Evolutionary conservation across 2,329 filamentous ascomycete species (phyloP), one percentile per base, ranked within the genome.

Genomic region (Alternaria brassicicola): DNA sequence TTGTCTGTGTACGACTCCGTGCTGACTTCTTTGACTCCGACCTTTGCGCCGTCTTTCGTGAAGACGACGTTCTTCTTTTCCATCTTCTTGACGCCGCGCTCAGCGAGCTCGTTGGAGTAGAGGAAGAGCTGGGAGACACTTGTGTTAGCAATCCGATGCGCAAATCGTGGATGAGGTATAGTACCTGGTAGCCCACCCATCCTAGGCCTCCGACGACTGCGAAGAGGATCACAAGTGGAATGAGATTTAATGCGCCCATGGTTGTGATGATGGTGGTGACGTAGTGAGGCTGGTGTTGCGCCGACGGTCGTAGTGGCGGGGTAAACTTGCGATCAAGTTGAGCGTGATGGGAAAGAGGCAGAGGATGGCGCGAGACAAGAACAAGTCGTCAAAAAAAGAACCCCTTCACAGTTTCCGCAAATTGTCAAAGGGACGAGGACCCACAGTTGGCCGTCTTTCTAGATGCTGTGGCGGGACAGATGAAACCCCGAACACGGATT

Each of bases 21-120:
- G 64, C 84, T 83, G 48, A 89, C 77, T 60, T 91, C 83, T 78
- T 88, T 89, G 61, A 93, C 84, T 47, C 88, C 88, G 42, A 93
- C 89, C 69, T 86, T 85, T 60, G 91, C 79, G 54, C 90, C 90
- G 55, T 92, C 90, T 74, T 90, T 91, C 36, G 88, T 89, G 77
- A 92, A 90, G 38, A 87, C 82, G 55, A 93, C 85, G 74, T 93
- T 89, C 80, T 89, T 90, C 79, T 86, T 86, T 75, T 88, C 87
- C 85, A 93, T 90, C 71, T 86, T 86, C 77, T 89, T 83, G 47
- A 84, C 85, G 45, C 89, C 89, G 57, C 85, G 83, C 59, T 86
- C 81, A 60, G 86, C 84, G 68, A 93, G 88, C 75, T 90, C 84
- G 78, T 82, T 83, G 54, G 85, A 82, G 77, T 87, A 87, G 53